phyloP scores from a whole-genome alignment of 495 filamentous ascomycete genomes.

The Aspergillus conjunctus region DNA sequence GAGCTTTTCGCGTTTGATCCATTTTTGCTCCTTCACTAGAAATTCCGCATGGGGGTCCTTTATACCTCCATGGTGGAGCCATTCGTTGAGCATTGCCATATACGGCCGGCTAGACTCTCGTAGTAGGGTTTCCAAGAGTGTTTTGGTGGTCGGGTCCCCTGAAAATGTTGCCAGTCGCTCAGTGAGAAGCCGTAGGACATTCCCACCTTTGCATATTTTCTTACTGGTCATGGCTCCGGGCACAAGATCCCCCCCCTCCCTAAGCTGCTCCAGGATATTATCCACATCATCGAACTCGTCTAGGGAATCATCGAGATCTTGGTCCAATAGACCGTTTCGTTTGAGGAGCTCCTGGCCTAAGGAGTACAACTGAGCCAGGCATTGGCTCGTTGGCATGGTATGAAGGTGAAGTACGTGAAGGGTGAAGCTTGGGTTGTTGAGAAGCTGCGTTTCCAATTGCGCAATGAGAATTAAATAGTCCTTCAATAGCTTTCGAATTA shows the following conservation, averaged over 20 bases:
- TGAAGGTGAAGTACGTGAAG: conserved; percentile 90
- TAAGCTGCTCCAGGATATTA: conserved; percentile 79
- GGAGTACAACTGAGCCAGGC: conserved; percentile 84
- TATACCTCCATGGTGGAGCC: conserved; percentile 95
- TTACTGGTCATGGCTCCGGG: conserved; percentile 79
- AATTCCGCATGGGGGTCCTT: conserved; percentile 94
- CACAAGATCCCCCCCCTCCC: conserved; percentile 74
- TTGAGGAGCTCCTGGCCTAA: conserved; percentile 84
- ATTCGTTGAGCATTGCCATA: conserved; percentile 98
- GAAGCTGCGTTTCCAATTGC: conserved; percentile 87
- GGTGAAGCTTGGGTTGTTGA: conserved; percentile 85
- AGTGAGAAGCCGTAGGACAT: conserved; percentile 81
- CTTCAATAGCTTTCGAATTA: conserved; percentile 85
- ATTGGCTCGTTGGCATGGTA: conserved; percentile 83
- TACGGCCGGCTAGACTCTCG: conserved; percentile 91
- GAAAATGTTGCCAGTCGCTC: conserved; percentile 84
- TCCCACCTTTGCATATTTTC: conserved; percentile 92
- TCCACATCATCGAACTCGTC: conserved; percentile 84
- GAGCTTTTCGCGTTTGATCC: conserved; percentile 84
- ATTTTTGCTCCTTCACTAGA: conserved; percentile 92
- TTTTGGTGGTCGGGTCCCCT: conserved; percentile 84
- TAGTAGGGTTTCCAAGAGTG: conserved; percentile 75
- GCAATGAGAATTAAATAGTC: conserved; percentile 92
- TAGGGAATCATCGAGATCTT: conserved; percentile 79
- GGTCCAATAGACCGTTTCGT: conserved; percentile 83